Base-by-base conservation (phyloP, 2,329 filamentous ascomycete species). In the Aspergillus proliferans region DNA sequence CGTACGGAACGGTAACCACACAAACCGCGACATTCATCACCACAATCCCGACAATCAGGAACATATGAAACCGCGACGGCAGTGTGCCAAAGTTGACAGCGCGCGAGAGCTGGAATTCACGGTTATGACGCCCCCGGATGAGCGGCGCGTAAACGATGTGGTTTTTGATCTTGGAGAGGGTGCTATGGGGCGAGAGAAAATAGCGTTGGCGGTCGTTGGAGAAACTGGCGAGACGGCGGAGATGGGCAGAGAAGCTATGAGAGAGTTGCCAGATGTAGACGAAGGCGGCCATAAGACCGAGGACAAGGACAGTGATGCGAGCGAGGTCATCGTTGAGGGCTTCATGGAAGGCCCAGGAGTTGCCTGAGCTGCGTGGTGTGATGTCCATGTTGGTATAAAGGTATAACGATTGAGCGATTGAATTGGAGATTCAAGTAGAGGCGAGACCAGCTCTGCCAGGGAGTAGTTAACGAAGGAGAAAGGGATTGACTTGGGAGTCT, bases 181-280 rank as follows among this genome's bases (percentile, higher is more conserved):
- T 64, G 4, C 56, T 52, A 28, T 71, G 57, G 5, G 86, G 78
- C 21, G 75, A 72, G 42, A 84, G 79, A 64, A 91, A 95, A 73
- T 89, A 95, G 52, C 80, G 77, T 67, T 95, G 90, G 1, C 78
- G 85, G 55, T 88, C 85, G 71, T 88, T 89, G 71, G 81, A 85
- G 56, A 95, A 78, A 61, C 84, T 88, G 39, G 86, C 79, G 41
- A 95, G 76, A 22, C 81, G 85, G 54, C 90, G 82, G 34, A 91
- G 74, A 62, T 93, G 85, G 57, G 79, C 81, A 50, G 81, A 74
- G 49, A 86, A 70, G 47, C 79, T 76, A 45, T 82, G 76, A 47
- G 75, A 69, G 54, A 84, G 67, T 52, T 85, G 82, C 80, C 88
- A 92, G 54, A 84, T 58, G 54, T 87, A 76, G 58, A 91, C 75